phyloP scores from a whole-genome alignment of 2,329 filamentous ascomycete genomes.

The Xylariaceae sp. region DNA sequence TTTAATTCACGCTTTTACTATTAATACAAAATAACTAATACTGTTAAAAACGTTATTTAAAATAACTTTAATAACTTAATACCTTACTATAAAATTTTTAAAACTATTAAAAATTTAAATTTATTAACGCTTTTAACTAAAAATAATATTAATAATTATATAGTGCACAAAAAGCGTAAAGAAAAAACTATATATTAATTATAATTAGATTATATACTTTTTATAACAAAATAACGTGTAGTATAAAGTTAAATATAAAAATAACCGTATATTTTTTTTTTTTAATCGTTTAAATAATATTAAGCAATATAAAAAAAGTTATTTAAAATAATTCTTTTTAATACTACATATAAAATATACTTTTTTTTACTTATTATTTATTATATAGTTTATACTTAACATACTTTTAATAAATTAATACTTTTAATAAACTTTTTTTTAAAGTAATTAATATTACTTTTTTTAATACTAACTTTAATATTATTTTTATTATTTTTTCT shows the following conservation, averaged over 20 bases:
- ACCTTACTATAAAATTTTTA: neutral
- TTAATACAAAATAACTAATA: neutral
- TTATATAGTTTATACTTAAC: neutral
- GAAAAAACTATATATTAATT: neutral
- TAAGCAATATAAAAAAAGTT: neutral
- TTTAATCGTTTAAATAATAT: slow-evolving; percentile 2
- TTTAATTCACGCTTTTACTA: neutral
- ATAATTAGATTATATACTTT: neutral
- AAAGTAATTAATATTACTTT: neutral
- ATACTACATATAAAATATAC: slow-evolving; percentile 10
- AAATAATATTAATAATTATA: neutral
- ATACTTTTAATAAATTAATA: slow-evolving; percentile 9
- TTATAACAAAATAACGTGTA: neutral
- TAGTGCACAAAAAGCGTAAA: neutral
- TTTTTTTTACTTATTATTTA: neutral
- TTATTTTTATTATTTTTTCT: neutral
- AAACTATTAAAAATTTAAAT: neutral
- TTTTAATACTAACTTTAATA: slow-evolving; percentile 8
- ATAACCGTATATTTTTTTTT: neutral
- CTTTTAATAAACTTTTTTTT: slow-evolving; percentile 7
- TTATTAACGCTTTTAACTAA: neutral
- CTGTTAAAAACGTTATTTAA: neutral
- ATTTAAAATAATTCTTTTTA: slow-evolving; percentile 5
- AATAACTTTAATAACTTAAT: slow-evolving; percentile 8
- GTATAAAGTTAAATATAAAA: neutral